Conservation (phyloP, 257 asterid genomes). For the Solanum paucissectum region DNA sequence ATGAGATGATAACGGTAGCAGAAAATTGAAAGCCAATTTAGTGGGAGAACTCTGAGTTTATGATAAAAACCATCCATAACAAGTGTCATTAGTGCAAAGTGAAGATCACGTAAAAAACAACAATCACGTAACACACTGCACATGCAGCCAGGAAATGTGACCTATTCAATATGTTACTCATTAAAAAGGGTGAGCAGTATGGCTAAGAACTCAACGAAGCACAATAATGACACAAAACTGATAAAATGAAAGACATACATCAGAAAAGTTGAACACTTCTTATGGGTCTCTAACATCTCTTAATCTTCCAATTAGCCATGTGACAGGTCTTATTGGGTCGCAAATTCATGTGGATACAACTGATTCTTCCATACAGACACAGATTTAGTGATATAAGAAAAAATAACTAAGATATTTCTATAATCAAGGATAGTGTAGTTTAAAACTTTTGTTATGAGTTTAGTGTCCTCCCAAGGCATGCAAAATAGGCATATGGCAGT, state of each 20-base stretch:
- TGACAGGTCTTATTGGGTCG: background rate
- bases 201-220: background rate
- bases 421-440: background rate
- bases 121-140: background rate
- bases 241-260: background rate
- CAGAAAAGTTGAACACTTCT: background rate
- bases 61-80: background rate
- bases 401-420: background rate
- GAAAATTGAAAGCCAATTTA: background rate
- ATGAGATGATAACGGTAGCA: constrained; percentile 1
- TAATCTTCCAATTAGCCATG: background rate
- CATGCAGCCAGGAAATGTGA: background rate
- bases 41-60: background rate
- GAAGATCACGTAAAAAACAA: background rate
- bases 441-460: background rate
- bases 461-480: background rate
- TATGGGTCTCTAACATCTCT: background rate
- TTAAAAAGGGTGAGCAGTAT: background rate
- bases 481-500: background rate
- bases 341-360: background rate
- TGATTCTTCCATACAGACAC: background rate
- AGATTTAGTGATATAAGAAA: background rate
- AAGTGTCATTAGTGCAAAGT: background rate
- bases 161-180: background rate
- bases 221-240: background rate